Base-by-base conservation (phyloP, 495 filamentous ascomycete genomes). In the Neurospora sp. region DNA sequence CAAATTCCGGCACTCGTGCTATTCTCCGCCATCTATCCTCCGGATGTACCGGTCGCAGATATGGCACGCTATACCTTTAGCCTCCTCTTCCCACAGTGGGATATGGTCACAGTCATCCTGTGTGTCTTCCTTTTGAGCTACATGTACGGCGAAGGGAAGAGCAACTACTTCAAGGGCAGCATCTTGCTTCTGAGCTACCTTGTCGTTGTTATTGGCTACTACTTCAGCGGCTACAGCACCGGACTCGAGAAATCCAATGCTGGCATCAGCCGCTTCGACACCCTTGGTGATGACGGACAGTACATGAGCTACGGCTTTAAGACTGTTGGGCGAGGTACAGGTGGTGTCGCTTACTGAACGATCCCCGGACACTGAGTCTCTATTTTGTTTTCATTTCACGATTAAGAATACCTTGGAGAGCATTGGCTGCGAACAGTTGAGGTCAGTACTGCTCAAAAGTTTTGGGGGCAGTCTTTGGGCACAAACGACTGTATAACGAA, bases 141-240 rank as follows among this genome's bases (percentile, higher is more conserved):
- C 83, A 95, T 99, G 86, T 97, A 98, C 75, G 95, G 96, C 74
- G 96, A 99, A 83, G 96, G 96, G 70, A 99, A 99, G 87, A 93
- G 92, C 83, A 94, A 94, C 80, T 94, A 94, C 83, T 94, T 94
- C 88, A 94, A 91, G 82, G 96, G 96, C 69, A 97, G 93, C 74
- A 97, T 98, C 77, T 88, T 99, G 70, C 89, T 98, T 73, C 86
- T 99, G 38, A 95, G 92, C 62, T 99, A 99, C 81, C 82, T 98
- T 31, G 96, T 98, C 49, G 93, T 99, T 35, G 84, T 97, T 27
- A 88, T 94, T 39, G 96, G 96, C 2, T 99, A 96, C 83, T 98
- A 94, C 82, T 91, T 97, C 70, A 91, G 92, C 39, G 89, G 93
- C 54, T 94, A 88, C 77, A 91, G 88, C 60, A 90, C 92, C 74